Evolutionary conservation across 805 yeast species (phyloP).

Genomic region (Teunomyces cretensis): DNA sequence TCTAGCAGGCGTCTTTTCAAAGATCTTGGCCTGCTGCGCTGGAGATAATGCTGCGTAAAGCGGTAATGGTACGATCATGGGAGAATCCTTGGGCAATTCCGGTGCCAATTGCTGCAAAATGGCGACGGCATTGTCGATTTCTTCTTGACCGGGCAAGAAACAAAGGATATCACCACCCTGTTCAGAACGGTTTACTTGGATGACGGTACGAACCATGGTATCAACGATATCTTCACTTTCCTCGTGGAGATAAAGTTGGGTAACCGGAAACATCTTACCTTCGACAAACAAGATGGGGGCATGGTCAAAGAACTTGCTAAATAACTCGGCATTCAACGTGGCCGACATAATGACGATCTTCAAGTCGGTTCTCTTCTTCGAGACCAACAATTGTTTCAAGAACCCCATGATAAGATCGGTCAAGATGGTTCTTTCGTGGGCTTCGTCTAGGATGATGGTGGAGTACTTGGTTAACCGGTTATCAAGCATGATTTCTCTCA

Average conservation of each 20-base stretch:
- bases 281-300: conserved; percentile 87
- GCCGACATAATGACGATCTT: conserved; percentile 92
- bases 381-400: conserved; percentile 59
- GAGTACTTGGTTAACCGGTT: conserved; percentile 61
- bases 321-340: conserved; percentile 87
- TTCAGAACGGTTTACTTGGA: conserved; percentile 78
- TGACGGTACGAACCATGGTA: conserved; percentile 65
- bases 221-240: conserved; percentile 85
- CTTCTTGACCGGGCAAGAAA: conserved; percentile 96
- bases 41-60: conserved; percentile 94
- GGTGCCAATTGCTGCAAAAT: conserved; percentile 61
- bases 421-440: conserved; percentile 92
- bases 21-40: conserved; percentile 76
- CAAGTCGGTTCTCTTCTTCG: conserved; percentile 54
- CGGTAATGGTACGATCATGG: conserved; percentile 74
- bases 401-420: conserved; percentile 91
- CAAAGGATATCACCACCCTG: conserved; percentile 88
- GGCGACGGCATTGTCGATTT: conserved; percentile 81
- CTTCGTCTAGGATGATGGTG: conserved; percentile 88
- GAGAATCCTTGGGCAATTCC: conserved; percentile 70
- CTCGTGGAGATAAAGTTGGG: conserved; percentile 60
- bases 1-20: conserved; percentile 59
- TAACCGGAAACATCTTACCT: conserved; percentile 87
- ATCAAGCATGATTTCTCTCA: conserved; percentile 86
- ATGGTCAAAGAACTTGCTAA: conserved; percentile 70